Percentiles rank a stretch among this genome's conserved stretches.
Conservation (phyloP, 2,329 filamentous ascomycete species). For the Nannizziopsis barbatae region DNA sequence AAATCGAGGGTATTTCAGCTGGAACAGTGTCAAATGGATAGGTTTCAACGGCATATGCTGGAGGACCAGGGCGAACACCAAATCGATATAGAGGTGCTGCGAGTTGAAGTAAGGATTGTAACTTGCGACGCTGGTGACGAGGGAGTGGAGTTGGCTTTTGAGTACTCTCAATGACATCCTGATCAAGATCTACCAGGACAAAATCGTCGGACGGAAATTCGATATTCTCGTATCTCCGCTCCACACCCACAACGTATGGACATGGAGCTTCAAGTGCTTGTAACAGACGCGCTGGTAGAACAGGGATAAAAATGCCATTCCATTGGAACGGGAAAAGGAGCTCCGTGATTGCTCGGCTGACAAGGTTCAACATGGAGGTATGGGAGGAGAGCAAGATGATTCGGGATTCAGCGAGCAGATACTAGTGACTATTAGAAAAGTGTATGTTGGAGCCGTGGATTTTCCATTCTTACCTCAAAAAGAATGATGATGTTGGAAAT, state of each 20-base stretch:
- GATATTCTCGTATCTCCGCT: slow-evolving; percentile 60
- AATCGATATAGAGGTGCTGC: slow-evolving; percentile 85
- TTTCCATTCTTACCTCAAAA: slow-evolving; percentile 49
- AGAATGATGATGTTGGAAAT: slow-evolving; percentile 85
- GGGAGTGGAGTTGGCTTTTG: slow-evolving; percentile 66
- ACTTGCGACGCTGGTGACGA: slow-evolving; percentile 78
- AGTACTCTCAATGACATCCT: slow-evolving; percentile 79
- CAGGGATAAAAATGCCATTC: slow-evolving; percentile 87
- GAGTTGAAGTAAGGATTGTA: slow-evolving; percentile 74
- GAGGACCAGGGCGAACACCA: slow-evolving; percentile 77
- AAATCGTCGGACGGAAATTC: slow-evolving; percentile 84
- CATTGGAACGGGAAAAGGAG: slow-evolving; percentile 84
- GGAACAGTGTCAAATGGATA: slow-evolving; percentile 86
- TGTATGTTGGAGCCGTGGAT: neutral
- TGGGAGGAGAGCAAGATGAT: slow-evolving; percentile 95
- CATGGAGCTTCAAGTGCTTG: slow-evolving; percentile 90
- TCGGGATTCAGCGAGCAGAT: slow-evolving; percentile 79
- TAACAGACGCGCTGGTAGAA: slow-evolving; percentile 75
- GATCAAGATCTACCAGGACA: slow-evolving; percentile 85
- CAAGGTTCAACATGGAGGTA: slow-evolving; percentile 89
- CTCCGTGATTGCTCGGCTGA: slow-evolving; percentile 73
- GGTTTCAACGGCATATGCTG: slow-evolving; percentile 83
- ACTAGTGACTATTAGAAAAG: slow-evolving; percentile 32
- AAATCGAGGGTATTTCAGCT: slow-evolving; percentile 71
- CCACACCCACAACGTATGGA: slow-evolving; percentile 93